Percentiles rank a stretch among this genome's conserved stretches.
Conservation (phyloP, 441 rosid species). For the Jatropha multifida region DNA sequence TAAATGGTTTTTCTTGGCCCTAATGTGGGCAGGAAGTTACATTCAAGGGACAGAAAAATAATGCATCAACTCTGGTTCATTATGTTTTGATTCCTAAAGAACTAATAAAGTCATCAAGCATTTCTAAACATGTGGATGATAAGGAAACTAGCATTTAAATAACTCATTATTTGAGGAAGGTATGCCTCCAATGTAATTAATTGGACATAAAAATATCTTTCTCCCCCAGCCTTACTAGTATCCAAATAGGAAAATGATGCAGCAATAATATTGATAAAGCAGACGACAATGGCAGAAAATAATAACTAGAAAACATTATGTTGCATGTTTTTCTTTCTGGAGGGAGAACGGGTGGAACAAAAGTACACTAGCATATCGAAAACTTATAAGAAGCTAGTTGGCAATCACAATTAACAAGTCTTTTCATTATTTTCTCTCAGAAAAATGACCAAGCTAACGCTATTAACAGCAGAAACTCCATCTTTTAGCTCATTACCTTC, state of each 20-base stretch:
- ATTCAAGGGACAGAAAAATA: neutral
- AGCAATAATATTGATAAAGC: neutral
- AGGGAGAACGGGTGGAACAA: neutral
- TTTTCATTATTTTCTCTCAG: neutral
- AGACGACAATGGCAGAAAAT: neutral
- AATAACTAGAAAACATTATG: conserved; percentile 18
- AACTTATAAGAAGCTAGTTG: neutral
- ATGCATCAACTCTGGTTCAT: neutral
- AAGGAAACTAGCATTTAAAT: neutral
- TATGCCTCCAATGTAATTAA: neutral
- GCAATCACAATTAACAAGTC: neutral
- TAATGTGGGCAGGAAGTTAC: neutral
- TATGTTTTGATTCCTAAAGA: neutral
- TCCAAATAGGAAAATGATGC: neutral
- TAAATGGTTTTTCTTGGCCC: neutral
- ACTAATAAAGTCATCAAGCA: neutral
- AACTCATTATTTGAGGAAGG: neutral
- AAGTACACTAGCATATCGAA: neutral
- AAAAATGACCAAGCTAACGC: neutral
- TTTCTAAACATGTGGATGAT: neutral
- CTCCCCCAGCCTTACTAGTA: neutral
- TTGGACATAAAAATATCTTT: neutral
- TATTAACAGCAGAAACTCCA: neutral
- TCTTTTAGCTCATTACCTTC: neutral
- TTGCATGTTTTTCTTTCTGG: neutral